Evolutionary conservation across 2,329 filamentous ascomycete genomes (phyloP), one percentile per base, ranked within the genome.

Genomic region (Alternaria arborescens): DNA sequence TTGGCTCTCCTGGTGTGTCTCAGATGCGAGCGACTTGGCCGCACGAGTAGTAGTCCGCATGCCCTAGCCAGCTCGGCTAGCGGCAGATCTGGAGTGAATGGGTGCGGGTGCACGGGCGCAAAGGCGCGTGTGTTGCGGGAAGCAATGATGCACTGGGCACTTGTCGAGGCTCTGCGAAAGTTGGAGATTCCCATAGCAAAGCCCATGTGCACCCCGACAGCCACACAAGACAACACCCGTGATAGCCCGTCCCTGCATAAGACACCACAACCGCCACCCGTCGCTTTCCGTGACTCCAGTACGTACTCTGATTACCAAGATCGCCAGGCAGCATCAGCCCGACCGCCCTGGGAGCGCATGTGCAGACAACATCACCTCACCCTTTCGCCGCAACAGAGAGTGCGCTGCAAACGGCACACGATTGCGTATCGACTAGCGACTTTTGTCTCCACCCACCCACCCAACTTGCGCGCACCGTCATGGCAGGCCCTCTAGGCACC

Each of bases 401-500:
- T 22, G 44, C 30, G 28, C 50, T 30, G 32, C 47, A 28, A 30
- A 40, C 30, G 14, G 30, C 16, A 38, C 8, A 38, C 18, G 30
- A 36, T 50, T 32, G 34, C 46, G n/a, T 24, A 20, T 26, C 20
- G 20, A 36, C 46, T 50, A 50, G 46, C 40, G 24, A 38, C 34
- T n/a, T 28, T 38, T n/a, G 52, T 59, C 50, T 53, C 58, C 47
- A 53, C 54, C 36, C 44, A 16, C 22, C 36, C 28, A 30, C 28
- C 22, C 48, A 47, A 24, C 40, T 38, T 44, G 42, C 46, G 58
- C 61, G 61, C 60, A 64, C 60, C 64, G 64, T 48, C 62, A 79
- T 79, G 77, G 73, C 76, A 62, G 72, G 64, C 62, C 70, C 74
- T 50, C 57, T 74, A 41, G 62, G 61, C 51, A 71, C 56, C 64